These are phyloP conservation scores for Kluyveromyces siamensis DNA, from an alignment of 805 yeast genomes.

Conservation along the genomic window DNA sequence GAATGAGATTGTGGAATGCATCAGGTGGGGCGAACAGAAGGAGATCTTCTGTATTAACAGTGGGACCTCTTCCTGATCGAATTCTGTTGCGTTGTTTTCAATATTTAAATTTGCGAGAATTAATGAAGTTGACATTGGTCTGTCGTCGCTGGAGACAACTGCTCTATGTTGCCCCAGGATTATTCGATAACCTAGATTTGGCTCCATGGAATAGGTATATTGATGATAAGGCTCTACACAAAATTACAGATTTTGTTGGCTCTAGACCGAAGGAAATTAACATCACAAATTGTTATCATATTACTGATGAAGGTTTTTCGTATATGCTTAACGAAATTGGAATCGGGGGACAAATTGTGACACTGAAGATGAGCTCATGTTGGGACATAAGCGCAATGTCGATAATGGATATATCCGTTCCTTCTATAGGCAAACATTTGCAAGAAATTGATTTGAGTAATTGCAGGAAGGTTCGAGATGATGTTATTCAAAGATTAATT, in stretches of 20 bases:
- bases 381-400: slow-evolving; percentile 81
- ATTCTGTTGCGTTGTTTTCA: slow-evolving; percentile 46
- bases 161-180: slow-evolving; percentile 44
- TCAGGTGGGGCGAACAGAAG: slow-evolving; percentile 35
- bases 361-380: slow-evolving; percentile 53
- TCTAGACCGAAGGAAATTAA: slow-evolving; percentile 53
- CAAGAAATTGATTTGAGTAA: slow-evolving; percentile 59
- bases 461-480: slow-evolving; percentile 66
- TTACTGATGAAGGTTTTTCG: slow-evolving; percentile 67
- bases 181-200: slow-evolving; percentile 46
- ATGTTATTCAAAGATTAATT: slow-evolving; percentile 58
- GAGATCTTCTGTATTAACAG: slow-evolving; percentile 47
- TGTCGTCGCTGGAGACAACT: slow-evolving; percentile 64
- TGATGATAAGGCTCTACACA: slow-evolving; percentile 46
- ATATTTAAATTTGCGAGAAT: slow-evolving; percentile 43
- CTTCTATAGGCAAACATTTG: slow-evolving; percentile 50
- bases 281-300: slow-evolving; percentile 66
- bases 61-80: slow-evolving; percentile 55
- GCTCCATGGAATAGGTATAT: slow-evolving; percentile 54
- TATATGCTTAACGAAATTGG: slow-evolving; percentile 66
- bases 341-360: slow-evolving; percentile 47
- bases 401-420: slow-evolving; percentile 65
- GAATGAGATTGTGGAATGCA: slow-evolving; percentile 40
- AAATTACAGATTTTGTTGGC: slow-evolving; percentile 63
- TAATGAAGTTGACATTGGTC: slow-evolving; percentile 50